Evolutionary conservation across 768 basidiomycete genomes (phyloP).

Genomic region (Amanita jacksonii): DNA sequence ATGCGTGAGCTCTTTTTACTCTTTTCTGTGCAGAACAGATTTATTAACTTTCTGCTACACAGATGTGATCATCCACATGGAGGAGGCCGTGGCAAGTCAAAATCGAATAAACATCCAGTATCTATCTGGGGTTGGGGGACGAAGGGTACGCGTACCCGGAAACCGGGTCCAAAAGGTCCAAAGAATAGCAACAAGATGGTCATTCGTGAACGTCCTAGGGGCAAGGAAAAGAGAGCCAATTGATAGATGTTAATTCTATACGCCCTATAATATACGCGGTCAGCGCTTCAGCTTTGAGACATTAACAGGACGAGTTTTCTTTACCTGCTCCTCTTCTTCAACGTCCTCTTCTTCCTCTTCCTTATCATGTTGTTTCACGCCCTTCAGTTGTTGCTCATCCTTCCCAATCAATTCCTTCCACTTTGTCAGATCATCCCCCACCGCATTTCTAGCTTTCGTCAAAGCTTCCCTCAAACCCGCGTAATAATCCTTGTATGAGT

Average conservation of each 20-base stretch:
- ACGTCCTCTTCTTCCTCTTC: neutral
- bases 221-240: slow-evolving; percentile 41
- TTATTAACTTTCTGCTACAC: slow-evolving; percentile 2
- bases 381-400: slow-evolving; percentile 4
- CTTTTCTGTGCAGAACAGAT: neutral
- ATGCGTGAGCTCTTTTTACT: slow-evolving; percentile 51
- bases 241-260: slow-evolving; percentile 24
- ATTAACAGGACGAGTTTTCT: no score
- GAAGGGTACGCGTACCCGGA: slow-evolving; percentile 87
- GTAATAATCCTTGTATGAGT: slow-evolving; percentile 7
- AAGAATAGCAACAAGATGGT: slow-evolving; percentile 90
- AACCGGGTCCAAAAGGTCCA: slow-evolving; percentile 85
- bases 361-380: neutral
- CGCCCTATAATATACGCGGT: no score
- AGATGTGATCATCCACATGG: slow-evolving; percentile 92
- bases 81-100: slow-evolving; percentile 96
- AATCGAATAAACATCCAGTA: slow-evolving; percentile 90
- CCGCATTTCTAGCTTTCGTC: slow-evolving; percentile 1
- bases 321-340: slow-evolving; percentile 4
- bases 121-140: slow-evolving; percentile 91
- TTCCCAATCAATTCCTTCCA: slow-evolving; percentile 9
- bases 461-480: neutral
- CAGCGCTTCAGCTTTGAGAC: no score
- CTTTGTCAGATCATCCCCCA: slow-evolving; percentile 8
- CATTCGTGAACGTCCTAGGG: slow-evolving; percentile 74